Conservation (phyloP, 2,329 filamentous ascomycete species). For the Trichoderma koningii region DNA sequence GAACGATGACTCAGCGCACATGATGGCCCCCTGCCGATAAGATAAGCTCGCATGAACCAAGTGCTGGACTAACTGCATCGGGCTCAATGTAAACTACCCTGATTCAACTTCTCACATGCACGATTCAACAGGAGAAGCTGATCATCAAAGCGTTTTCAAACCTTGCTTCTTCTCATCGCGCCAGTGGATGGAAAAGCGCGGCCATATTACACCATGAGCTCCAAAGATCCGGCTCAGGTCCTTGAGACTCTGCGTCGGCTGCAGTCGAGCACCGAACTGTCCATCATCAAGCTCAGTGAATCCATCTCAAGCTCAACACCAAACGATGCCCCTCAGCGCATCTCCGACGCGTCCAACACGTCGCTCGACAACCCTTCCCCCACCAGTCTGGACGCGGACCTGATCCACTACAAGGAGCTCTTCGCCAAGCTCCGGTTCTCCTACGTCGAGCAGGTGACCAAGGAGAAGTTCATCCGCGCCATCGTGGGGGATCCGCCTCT, state of each 20-base stretch:
- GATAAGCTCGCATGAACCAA: slow-evolving; percentile 2
- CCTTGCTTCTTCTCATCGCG: background rate
- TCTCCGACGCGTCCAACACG: slow-evolving; percentile 71
- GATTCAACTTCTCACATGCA: slow-evolving; percentile 13
- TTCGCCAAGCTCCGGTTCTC: slow-evolving; percentile 96
- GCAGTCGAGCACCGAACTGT: slow-evolving; percentile 62
- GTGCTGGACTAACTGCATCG: slow-evolving; percentile 34
- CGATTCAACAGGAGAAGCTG: background rate
- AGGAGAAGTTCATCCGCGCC: slow-evolving; percentile 93
- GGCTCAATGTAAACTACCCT: slow-evolving; percentile 47
- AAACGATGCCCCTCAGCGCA: slow-evolving; percentile 52
- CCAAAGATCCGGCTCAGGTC: slow-evolving; percentile 43
- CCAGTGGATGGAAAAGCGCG: rapidly evolving
- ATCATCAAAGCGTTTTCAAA: background rate
- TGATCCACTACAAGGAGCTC: slow-evolving; percentile 89
- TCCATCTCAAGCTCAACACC: slow-evolving; percentile 61
- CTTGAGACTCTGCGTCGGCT: slow-evolving; percentile 56
- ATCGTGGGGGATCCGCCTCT: slow-evolving; percentile 89
- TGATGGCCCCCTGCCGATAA: slow-evolving; percentile 6
- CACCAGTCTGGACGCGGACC: slow-evolving; percentile 76
- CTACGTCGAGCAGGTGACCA: slow-evolving; percentile 97
- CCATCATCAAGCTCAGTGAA: slow-evolving; percentile 76
- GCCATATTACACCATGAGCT: slow-evolving; percentile 35
- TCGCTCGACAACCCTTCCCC: slow-evolving; percentile 70
- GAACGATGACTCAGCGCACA: slow-evolving; percentile 17